These are phyloP conservation scores for Candida arabinofermentans DNA, from an alignment of 805 yeast species.

Conservation along the genomic window DNA sequence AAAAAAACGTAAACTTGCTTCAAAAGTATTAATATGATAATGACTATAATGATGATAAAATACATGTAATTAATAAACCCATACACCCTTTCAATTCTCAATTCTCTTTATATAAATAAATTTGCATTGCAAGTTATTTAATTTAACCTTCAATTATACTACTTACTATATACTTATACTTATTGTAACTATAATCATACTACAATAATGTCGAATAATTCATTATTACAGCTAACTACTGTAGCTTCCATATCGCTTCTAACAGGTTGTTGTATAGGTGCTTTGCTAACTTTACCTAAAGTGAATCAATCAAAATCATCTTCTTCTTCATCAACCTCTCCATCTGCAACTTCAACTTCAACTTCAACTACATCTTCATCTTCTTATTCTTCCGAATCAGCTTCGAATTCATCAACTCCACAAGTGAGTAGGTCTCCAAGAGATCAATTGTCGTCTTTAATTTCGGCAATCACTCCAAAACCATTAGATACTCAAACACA, in stretches of 20 bases:
- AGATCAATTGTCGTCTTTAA: not conserved
- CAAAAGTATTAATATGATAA: constrained; percentile 38
- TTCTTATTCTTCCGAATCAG: not conserved
- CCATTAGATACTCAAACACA: constrained; percentile 10
- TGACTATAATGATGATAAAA: too few species aligned
- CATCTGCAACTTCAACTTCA: not conserved
- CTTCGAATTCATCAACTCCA: not conserved
- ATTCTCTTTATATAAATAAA: too few species aligned
- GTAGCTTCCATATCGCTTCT: constrained; percentile 25
- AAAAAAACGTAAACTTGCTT: constrained; percentile 35
- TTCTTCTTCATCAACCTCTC: not conserved
- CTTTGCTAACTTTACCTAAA: constrained; percentile 17
- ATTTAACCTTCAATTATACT: not conserved
- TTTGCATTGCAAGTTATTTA: too few species aligned
- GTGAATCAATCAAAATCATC: constrained; percentile 1
- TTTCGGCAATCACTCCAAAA: not conserved
- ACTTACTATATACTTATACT: too few species aligned
- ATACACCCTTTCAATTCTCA: not conserved
- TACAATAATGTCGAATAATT: constrained; percentile 6
- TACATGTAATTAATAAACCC: not conserved
- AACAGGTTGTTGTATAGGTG: constrained; percentile 29
- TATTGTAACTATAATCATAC: not conserved
- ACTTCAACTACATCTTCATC: constrained; percentile 1
- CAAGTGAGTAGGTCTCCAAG: not conserved
- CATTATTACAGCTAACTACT: constrained; percentile 12